These are phyloP conservation scores for Amanita phalloides DNA, from an alignment of 768 basidiomycete genomes.

Conservation along the genomic window DNA sequence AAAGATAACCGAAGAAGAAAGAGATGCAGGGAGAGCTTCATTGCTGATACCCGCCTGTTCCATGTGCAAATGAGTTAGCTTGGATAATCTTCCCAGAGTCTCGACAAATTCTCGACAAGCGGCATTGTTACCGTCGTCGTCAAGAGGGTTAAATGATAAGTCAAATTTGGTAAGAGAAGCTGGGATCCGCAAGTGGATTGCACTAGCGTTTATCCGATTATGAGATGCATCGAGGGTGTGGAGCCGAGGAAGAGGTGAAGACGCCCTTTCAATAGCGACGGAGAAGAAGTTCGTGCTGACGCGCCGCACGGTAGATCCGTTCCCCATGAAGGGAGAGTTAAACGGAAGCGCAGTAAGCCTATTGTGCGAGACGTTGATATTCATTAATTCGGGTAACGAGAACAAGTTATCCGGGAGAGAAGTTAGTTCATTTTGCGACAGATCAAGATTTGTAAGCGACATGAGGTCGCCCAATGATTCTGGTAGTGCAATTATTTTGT, in stretches of 20 bases:
- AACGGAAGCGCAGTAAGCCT: conserved; percentile 50
- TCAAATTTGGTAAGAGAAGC: conserved; percentile 44
- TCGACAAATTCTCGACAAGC: conserved; percentile 30
- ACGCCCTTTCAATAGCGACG: conserved; percentile 50
- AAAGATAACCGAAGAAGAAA: conserved; percentile 33
- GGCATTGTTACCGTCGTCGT: conserved; percentile 10
- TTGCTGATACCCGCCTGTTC: conserved; percentile 50
- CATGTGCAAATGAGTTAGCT: conserved; percentile 47
- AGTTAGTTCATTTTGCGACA: conserved; percentile 63
- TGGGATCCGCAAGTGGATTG: conserved; percentile 49
- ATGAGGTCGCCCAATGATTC: conserved; percentile 59
- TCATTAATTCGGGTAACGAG: conserved; percentile 54
- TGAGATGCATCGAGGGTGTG: conserved; percentile 51
- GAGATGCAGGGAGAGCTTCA: conserved; percentile 38
- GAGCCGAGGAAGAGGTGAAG: conserved; percentile 55
- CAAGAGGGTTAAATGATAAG: conserved; percentile 60
- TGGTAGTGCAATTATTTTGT: conserved; percentile 53
- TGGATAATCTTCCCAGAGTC: conserved; percentile 33
- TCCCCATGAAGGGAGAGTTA: conserved; percentile 39
- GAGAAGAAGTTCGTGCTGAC: conserved; percentile 51
- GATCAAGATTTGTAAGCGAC: conserved; percentile 53
- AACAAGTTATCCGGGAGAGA: conserved; percentile 56
- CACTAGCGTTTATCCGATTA: conserved; percentile 48
- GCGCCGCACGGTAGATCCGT: conserved; percentile 9
- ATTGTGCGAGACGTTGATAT: conserved; percentile 68